These are phyloP conservation scores for Pelargonium exstipulatum DNA, from an alignment of 441 rosid genomes.

Conservation along the genomic window DNA sequence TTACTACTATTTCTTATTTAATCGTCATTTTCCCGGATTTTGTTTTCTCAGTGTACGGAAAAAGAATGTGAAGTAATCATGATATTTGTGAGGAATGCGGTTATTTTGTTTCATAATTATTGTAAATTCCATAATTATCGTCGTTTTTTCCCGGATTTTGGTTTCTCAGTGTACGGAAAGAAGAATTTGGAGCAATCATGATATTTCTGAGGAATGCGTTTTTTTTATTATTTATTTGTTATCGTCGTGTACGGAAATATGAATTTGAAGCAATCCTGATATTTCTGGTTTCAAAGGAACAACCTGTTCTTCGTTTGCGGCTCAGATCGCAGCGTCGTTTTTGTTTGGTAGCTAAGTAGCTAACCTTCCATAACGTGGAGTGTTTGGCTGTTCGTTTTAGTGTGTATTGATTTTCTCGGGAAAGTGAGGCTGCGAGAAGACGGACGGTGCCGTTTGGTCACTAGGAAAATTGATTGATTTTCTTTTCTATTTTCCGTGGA, in stretches of 20 bases:
- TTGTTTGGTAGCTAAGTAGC: conserved; percentile 6
- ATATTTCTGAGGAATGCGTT: conserved; percentile 22
- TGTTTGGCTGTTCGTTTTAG: neutral
- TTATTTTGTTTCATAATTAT: too few relatives aligned
- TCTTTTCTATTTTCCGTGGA: neutral
- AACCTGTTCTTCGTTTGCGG: conserved; percentile 26
- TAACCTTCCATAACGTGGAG: neutral
- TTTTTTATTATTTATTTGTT: neutral
- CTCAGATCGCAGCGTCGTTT: conserved; percentile 33
- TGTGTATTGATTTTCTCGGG: conserved; percentile 14
- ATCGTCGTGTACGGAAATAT: neutral
- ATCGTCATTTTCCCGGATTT: too few relatives aligned
- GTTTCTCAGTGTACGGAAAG: neutral
- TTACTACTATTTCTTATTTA: too few relatives aligned
- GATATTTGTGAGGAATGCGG: too few relatives aligned
- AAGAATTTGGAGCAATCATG: conserved; percentile 17
- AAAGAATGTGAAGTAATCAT: too few relatives aligned
- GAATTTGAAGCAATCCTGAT: conserved; percentile 18
- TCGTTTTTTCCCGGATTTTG: neutral
- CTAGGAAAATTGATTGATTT: neutral
- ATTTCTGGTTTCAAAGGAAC: conserved; percentile 39
- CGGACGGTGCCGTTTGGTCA: conserved; percentile 19
- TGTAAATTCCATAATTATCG: neutral
- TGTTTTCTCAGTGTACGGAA: too few relatives aligned
- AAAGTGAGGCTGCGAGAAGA: conserved; percentile 20